Percentiles rank a stretch among this genome's conserved stretches.
Conservation (phyloP, 768 basidiomycete species). For the Cystofilobasidium bisporidii region DNA sequence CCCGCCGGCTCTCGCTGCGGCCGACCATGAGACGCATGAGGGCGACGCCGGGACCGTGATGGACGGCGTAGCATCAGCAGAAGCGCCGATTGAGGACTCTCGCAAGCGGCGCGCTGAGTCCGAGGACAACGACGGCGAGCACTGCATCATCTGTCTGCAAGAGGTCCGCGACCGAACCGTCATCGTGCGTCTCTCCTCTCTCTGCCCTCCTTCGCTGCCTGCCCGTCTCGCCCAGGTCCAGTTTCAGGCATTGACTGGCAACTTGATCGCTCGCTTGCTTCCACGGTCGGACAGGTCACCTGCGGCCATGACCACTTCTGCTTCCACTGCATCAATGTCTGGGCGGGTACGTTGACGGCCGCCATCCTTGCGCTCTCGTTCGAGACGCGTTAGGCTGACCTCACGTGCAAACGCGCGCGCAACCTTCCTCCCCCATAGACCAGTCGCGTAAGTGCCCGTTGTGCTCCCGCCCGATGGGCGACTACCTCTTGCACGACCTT, state of each 20-base stretch:
- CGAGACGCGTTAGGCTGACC: conserved; percentile 36
- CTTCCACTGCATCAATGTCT: conserved; percentile 77
- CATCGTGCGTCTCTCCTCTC: conserved; percentile 45
- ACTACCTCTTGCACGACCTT: conserved; percentile 62
- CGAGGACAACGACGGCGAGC: conserved; percentile 47
- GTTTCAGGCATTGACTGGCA: background rate
- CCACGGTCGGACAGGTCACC: conserved; percentile 34
- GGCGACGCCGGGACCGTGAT: too few relatives aligned
- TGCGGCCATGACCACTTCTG: conserved; percentile 85
- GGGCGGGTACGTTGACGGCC: conserved; percentile 58
- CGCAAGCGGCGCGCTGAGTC: too few relatives aligned
- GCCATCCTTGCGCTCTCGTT: conserved; percentile 36
- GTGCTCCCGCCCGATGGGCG: conserved; percentile 39
- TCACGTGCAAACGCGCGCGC: conserved; percentile 34
- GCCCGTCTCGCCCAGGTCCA: background rate
- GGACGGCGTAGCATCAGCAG: too few relatives aligned
- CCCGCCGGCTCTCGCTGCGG: too few relatives aligned
- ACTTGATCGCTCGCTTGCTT: background rate
- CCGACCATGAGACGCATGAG: too few relatives aligned
- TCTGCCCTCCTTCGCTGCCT: background rate
- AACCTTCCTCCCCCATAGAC: conserved; percentile 27
- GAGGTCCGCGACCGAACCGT: conserved; percentile 64
- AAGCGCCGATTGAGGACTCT: too few relatives aligned
- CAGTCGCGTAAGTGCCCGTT: conserved; percentile 36
- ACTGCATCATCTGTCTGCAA: conserved; percentile 83